Conservation (phyloP, 2,329 filamentous ascomycete genomes). For the Periconia macrospinosa region DNA sequence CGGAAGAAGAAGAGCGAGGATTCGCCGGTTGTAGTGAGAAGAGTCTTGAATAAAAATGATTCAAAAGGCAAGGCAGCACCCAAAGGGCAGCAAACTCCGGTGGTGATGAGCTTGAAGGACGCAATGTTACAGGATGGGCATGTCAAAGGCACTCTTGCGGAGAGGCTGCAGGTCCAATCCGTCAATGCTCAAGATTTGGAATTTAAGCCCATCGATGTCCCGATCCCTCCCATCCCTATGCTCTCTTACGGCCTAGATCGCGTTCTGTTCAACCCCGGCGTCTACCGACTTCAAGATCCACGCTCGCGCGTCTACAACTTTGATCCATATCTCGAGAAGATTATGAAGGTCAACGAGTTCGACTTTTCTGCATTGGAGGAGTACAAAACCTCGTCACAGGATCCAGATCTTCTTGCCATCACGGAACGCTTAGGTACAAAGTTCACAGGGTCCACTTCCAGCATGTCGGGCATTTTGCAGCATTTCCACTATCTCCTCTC, state of each 20-base stretch:
- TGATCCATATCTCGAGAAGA: conserved; percentile 86
- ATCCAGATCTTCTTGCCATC: conserved; percentile 69
- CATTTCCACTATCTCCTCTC: conserved; percentile 96
- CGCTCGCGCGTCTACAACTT: conserved; percentile 92
- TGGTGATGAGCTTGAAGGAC: conserved; percentile 23
- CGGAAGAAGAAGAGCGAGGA: not conserved
- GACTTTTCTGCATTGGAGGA: conserved; percentile 84
- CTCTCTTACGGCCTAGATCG: conserved; percentile 78
- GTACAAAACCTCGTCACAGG: conserved; percentile 91
- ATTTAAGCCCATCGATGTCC: conserved; percentile 44
- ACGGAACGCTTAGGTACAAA: conserved; percentile 70
- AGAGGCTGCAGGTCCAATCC: conserved; percentile 25
- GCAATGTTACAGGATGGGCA: conserved; percentile 17
- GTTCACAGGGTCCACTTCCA: conserved; percentile 94
- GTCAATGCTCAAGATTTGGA: conserved; percentile 32
- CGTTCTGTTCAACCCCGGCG: conserved; percentile 87
- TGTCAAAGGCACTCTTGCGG: conserved; percentile 5
- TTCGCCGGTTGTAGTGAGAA: not conserved
- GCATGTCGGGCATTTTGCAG: conserved; percentile 83
- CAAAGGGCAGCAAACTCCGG: not conserved
- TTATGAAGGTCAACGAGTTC: conserved; percentile 93
- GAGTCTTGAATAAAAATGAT: too few species aligned
- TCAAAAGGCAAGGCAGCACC: too few species aligned
- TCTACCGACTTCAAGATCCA: conserved; percentile 88
- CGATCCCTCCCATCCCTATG: conserved; percentile 60